These are phyloP conservation scores for Butyriboletus loyo DNA, from an alignment of 768 basidiomycete species.

Conservation along the genomic window DNA sequence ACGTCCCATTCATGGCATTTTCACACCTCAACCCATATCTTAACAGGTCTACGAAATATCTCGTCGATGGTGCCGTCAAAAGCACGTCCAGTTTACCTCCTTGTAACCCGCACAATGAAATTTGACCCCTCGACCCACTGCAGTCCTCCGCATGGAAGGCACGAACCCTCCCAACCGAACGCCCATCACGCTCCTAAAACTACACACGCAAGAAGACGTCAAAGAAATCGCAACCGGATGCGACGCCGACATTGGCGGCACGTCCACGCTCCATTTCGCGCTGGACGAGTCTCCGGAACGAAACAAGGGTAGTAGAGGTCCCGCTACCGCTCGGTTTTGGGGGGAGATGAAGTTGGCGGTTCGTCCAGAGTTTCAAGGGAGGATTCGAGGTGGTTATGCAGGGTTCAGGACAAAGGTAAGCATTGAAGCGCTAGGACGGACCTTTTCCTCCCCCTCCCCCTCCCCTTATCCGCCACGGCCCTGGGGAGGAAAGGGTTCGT, in stretches of 20 bases:
- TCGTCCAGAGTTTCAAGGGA: constrained; percentile 59
- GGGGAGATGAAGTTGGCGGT: constrained; percentile 76
- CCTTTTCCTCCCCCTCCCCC: background rate
- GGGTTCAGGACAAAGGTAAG: constrained; percentile 83
- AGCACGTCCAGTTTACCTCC: constrained; percentile 30
- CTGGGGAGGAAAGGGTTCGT: background rate
- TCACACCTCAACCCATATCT: constrained; percentile 32
- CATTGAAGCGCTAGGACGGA: background rate
- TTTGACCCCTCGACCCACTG: constrained; percentile 12
- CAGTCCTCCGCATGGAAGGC: constrained; percentile 77
- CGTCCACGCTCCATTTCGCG: constrained; percentile 73
- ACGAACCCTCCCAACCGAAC: constrained; percentile 57
- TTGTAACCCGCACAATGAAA: background rate
- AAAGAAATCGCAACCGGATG: constrained; percentile 72
- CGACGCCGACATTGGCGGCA: constrained; percentile 86
- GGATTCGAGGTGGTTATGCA: constrained; percentile 82
- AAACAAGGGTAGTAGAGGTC: constrained; percentile 43
- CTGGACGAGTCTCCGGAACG: constrained; percentile 53
- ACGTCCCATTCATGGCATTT: constrained; percentile 20
- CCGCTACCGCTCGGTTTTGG: constrained; percentile 68
- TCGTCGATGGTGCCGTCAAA: constrained; percentile 41
- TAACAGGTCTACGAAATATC: constrained; percentile 37
- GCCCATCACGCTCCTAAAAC: constrained; percentile 63
- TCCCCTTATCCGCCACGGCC: no score
- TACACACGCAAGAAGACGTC: constrained; percentile 59